These are phyloP conservation scores for Huiozyma sinensis DNA, from an alignment of 805 yeast genomes.

Conservation along the genomic window DNA sequence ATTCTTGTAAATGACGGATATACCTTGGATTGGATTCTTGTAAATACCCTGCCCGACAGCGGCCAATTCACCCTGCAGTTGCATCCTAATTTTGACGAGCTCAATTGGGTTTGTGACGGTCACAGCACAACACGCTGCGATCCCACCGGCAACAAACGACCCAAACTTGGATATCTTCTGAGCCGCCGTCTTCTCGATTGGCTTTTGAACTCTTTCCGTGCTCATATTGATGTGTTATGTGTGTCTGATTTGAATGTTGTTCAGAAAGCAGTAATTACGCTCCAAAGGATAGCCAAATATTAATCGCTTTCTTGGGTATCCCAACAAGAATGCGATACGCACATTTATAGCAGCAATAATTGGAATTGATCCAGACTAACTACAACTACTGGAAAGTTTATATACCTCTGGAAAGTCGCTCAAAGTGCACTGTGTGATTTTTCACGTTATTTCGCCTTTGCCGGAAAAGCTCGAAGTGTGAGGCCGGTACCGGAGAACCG, in stretches of 20 bases:
- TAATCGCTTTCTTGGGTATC: too few relatives aligned
- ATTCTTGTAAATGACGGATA: conserved; percentile 54
- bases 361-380: too few relatives aligned
- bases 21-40: conserved; percentile 79
- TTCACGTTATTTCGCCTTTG: too few relatives aligned
- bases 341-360: too few relatives aligned
- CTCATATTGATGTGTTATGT: background rate
- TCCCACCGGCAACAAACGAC: conserved; percentile 81
- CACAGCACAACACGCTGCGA: conserved; percentile 97
- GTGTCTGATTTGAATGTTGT: background rate
- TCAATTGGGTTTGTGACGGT: conserved; percentile 95
- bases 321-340: too few relatives aligned
- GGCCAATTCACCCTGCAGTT: conserved; percentile 84
- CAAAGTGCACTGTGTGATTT: too few relatives aligned
- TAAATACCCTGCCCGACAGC: conserved; percentile 45
- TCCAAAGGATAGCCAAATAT: too few relatives aligned
- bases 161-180: conserved; percentile 56
- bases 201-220: conserved; percentile 1
- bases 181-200: conserved; percentile 35
- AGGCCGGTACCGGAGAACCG: too few relatives aligned
- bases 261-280: background rate
- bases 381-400: too few relatives aligned
- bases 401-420: too few relatives aligned
- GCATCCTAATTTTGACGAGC: conserved; percentile 91
- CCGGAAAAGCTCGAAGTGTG: too few relatives aligned